A percentile compares a stretch with the other conserved stretches of the same genome.
These are phyloP conservation scores for Letharia lupina DNA, from an alignment of 495 filamentous ascomycete species.

Conservation along the genomic window DNA sequence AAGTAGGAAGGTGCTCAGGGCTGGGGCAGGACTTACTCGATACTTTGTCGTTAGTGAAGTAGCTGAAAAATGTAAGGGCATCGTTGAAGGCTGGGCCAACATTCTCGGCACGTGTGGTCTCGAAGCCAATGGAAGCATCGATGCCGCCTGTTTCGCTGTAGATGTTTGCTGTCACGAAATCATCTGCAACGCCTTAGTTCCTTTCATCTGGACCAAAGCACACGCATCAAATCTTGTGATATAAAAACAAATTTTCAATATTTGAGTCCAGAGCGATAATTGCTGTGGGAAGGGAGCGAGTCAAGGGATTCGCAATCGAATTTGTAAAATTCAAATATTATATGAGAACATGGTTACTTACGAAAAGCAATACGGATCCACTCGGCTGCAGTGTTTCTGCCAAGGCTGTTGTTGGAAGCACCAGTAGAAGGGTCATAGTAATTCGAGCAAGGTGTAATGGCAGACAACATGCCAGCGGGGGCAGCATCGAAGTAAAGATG, in stretches of 20 bases:
- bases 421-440: constrained; percentile 47
- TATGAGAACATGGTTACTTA: neutral
- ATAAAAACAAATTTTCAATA: neutral
- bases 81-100: constrained; percentile 49
- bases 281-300: neutral
- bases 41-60: constrained; percentile 43
- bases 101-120: constrained; percentile 45
- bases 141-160: constrained; percentile 45
- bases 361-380: constrained; percentile 54
- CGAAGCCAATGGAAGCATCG: constrained; percentile 53
- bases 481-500: constrained; percentile 21
- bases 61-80: constrained; percentile 45
- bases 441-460: constrained; percentile 50
- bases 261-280: neutral
- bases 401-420: constrained; percentile 31
- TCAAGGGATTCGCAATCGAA: too few relatives aligned
- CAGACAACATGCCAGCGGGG: constrained; percentile 34
- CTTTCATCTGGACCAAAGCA: neutral
- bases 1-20: neutral
- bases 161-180: constrained; percentile 49
- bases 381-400: constrained; percentile 38
- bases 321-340: too few relatives aligned
- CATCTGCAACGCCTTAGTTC: constrained; percentile 28
- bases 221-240: too few relatives aligned
- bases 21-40: constrained; percentile 22